Percentiles rank a stretch among this genome's conserved stretches.
phyloP scores from a whole-genome alignment of 257 asterid genomes.

The Capsicum baccatum region DNA sequence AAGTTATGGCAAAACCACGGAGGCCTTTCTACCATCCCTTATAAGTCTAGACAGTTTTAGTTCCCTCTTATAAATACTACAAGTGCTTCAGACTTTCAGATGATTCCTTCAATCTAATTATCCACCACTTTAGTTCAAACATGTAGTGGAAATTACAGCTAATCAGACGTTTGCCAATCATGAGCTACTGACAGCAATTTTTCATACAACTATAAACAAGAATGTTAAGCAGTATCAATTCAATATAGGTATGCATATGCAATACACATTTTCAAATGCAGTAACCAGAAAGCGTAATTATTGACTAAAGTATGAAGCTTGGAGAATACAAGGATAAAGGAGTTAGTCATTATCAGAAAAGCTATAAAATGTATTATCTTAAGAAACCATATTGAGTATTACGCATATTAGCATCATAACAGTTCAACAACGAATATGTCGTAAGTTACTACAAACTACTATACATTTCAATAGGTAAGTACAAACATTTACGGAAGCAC shows the following conservation, averaged over 20 bases:
- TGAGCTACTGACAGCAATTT: neutral
- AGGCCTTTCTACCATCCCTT: neutral
- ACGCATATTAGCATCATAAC: neutral
- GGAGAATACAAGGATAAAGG: neutral
- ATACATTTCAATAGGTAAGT: constrained; percentile 6
- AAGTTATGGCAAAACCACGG: neutral
- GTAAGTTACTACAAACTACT: neutral
- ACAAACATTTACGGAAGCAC: constrained; percentile 4
- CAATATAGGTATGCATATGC: constrained; percentile 16
- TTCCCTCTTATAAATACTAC: neutral
- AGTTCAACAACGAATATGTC: constrained; percentile 13
- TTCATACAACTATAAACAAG: neutral
- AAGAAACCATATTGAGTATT: constrained; percentile 21
- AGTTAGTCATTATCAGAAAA: neutral
- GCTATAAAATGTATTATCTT: neutral
- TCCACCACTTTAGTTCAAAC: constrained; percentile 1
- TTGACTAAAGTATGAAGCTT: neutral
- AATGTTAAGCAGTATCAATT: neutral
- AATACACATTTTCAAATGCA: constrained; percentile 13
- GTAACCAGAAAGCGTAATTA: neutral
- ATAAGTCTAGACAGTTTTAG: neutral
- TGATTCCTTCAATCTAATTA: constrained; percentile 13
- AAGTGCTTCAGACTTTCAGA: neutral
- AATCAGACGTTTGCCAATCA: neutral
- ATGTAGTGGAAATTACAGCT: neutral